Conservation (phyloP, 495 filamentous ascomycete species). For the Viridothelium virens region DNA sequence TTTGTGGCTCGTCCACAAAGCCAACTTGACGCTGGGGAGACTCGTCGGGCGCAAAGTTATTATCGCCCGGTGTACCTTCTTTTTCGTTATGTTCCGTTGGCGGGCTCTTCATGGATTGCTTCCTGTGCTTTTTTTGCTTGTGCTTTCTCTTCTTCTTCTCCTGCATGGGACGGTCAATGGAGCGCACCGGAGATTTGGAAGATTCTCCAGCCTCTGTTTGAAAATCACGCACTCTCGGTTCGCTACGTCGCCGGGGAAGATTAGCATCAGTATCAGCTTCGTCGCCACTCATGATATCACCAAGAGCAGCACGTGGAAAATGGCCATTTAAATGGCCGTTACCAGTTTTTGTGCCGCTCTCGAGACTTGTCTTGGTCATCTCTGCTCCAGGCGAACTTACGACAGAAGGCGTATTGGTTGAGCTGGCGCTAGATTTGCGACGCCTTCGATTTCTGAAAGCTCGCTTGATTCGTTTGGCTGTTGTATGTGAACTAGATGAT, state of each 20-base stretch:
- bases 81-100: conserved; percentile 21
- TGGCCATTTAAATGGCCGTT: conserved; percentile 15
- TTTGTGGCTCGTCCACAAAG: conserved; percentile 29
- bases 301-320: conserved; percentile 26
- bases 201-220: conserved; percentile 29
- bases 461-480: conserved; percentile 63
- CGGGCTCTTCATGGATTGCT: conserved; percentile 31
- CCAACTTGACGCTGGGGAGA: conserved; percentile 25
- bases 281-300: conserved; percentile 40
- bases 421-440: conserved; percentile 67
- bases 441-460: conserved; percentile 57
- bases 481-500: conserved; percentile 61
- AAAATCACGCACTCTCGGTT: conserved; percentile 40
- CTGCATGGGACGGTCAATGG: conserved; percentile 22
- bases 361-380: conserved; percentile 36
- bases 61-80: conserved; percentile 17
- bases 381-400: conserved; percentile 38
- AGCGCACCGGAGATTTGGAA: conserved; percentile 17
- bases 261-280: conserved; percentile 43
- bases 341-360: conserved; percentile 26
- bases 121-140: conserved; percentile 39
- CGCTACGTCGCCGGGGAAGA: conserved; percentile 16
- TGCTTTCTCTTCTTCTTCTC: conserved; percentile 32
- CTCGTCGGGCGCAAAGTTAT: not conserved
- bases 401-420: conserved; percentile 48